A percentile compares a stretch with the other conserved stretches of the same genome.
These are phyloP conservation scores for Cercospora berteroae DNA, from an alignment of 2,329 filamentous ascomycete genomes.

Conservation along the genomic window DNA sequence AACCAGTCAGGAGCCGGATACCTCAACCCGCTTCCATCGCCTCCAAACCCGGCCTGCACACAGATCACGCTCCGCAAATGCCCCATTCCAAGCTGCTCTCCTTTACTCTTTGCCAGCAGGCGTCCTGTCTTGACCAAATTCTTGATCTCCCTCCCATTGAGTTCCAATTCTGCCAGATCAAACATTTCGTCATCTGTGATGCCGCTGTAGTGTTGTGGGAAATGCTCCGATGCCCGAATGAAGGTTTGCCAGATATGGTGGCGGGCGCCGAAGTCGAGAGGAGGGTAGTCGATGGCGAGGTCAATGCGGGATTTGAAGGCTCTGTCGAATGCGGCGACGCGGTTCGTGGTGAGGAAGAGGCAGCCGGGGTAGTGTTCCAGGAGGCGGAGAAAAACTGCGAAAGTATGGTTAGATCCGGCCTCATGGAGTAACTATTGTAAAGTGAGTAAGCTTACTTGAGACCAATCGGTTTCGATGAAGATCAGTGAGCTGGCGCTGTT, in stretches of 20 bases:
- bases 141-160: conserved; percentile 22
- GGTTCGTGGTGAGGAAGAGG: conserved; percentile 41
- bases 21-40: conserved; percentile 5
- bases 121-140: conserved; percentile 22
- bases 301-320: conserved; percentile 39
- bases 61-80: conserved; percentile 18
- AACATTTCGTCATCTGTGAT: conserved; percentile 18
- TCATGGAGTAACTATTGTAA: background rate
- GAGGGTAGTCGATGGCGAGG: conserved; percentile 35
- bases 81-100: conserved; percentile 11
- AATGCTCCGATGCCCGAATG: conserved; percentile 15
- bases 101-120: conserved; percentile 18
- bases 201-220: conserved; percentile 13
- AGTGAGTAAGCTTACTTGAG: conserved; percentile 28
- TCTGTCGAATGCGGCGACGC: conserved; percentile 38
- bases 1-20: conserved; percentile 8
- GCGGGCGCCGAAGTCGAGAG: conserved; percentile 30
- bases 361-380: conserved; percentile 38
- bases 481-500: conserved; percentile 44
- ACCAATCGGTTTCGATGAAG: conserved; percentile 40
- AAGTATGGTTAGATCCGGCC: background rate
- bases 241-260: conserved; percentile 32
- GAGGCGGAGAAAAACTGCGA: conserved; percentile 37
- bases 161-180: conserved; percentile 14
- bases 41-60: conserved; percentile 11